Evolutionary conservation across 176 grass and related monocot species (phyloP).

Genomic region (Cenchrus fungigraminus): DNA sequence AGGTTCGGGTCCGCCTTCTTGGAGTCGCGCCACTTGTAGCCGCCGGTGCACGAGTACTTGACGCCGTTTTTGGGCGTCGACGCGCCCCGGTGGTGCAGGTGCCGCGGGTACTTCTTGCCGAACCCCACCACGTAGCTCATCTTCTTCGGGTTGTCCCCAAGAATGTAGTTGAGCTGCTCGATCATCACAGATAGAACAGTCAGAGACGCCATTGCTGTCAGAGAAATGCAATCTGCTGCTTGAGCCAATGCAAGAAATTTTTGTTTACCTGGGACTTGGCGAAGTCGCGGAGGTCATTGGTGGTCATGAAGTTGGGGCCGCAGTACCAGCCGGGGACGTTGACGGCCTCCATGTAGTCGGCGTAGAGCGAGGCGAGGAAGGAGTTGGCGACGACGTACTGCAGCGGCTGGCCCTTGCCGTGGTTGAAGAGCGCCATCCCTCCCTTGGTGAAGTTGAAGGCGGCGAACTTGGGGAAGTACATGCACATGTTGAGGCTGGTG

Average conservation of each 20-base stretch:
- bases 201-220: too few relatives aligned
- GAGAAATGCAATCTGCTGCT: background rate
- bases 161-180: slow-evolving; percentile 72
- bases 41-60: slow-evolving; percentile 87
- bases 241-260: background rate
- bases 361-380: slow-evolving; percentile 83
- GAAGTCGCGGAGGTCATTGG: slow-evolving; percentile 59
- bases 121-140: slow-evolving; percentile 97
- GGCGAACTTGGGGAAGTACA: slow-evolving; percentile 60
- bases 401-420: slow-evolving; percentile 67
- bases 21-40: slow-evolving; percentile 67
- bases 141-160: slow-evolving; percentile 83
- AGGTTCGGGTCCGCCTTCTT: slow-evolving; percentile 77
- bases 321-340: slow-evolving; percentile 89
- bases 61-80: slow-evolving; percentile 77
- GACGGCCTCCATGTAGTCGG: slow-evolving; percentile 83
- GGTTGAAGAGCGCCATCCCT: slow-evolving; percentile 75
- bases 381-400: slow-evolving; percentile 77
- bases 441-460: slow-evolving; percentile 82
- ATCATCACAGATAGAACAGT: too few relatives aligned
- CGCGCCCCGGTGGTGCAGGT: slow-evolving; percentile 80
- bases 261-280: slow-evolving; percentile 69
- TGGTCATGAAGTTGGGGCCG: slow-evolving; percentile 78
- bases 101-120: slow-evolving; percentile 79
- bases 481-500: slow-evolving; percentile 82